Evolutionary conservation across 108 stramenopile species (phyloP), one percentile per base, ranked within the genome.

Genomic region (Seminavis robusta): DNA sequence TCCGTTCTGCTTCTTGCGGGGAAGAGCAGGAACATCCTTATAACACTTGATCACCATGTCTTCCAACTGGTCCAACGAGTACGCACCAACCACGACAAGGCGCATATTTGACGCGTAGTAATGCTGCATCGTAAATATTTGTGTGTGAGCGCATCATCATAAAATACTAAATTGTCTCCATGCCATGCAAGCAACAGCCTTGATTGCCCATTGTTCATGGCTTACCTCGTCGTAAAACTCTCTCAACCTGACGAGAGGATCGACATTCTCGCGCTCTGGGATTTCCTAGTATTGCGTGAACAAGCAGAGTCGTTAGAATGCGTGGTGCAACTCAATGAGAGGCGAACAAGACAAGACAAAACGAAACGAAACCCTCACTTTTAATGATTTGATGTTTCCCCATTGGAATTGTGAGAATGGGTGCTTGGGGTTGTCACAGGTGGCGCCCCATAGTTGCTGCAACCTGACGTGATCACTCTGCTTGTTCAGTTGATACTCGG

Each of bases 41-140:
- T 89, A 94, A 23, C 48, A 46, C 31, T 85, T 36, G 38, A 78
- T 55, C 20, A 89, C 90, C 8, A 67, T 73, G 5, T 67, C 49
- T 76, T 94, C 69, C 37, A 94, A 62, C 20, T 75, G 71, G 38
- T 91, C 88, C 27, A 94, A 57, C 4, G 88, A 65, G 61, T 87
- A 94, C n/a, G 80, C 93, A 8, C 88, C 88, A 63, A 90, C 71
- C n/a, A 95, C 81, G 0, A 77, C 82, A 39, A 95, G 64, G 43
- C 82, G 59, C 94, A 95, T 95, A 52, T 91, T 92, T 24, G 65
- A 59, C 8, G 89, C 94, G 59, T 81, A 87, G 34, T 95, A 92
- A 47, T 95, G 76, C 51, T 74, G 48, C n/a, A n/a, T n/a, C n/a
- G n/a, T n/a, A n/a, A n/a, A n/a, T n/a, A n/a, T n/a, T n/a, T n/a